Percentiles rank a stretch among this genome's conserved stretches.
Evolutionary conservation across 2,329 filamentous ascomycete species (phyloP).

Genomic region (Penicillium fuscoglaucum): DNA sequence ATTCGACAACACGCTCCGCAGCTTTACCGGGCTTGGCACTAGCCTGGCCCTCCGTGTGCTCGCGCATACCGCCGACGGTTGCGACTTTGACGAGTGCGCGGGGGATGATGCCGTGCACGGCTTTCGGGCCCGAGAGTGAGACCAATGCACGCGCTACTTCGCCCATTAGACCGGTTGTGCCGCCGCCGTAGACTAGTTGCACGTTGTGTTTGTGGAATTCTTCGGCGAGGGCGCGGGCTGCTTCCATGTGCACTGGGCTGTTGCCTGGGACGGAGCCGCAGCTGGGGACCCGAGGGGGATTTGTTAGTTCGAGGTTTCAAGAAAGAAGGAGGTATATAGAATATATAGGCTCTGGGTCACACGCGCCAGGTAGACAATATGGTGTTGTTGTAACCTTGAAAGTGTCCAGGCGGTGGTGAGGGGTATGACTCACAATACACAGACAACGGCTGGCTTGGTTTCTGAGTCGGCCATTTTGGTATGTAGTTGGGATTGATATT

Average conservation of each 20-base stretch:
- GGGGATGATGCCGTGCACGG: conserved; percentile 93
- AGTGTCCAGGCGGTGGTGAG: neutral
- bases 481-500: neutral
- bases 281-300: conserved; percentile 41
- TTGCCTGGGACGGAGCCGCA: conserved; percentile 79
- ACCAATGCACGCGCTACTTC: conserved; percentile 86
- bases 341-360: neutral
- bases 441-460: conserved; percentile 65
- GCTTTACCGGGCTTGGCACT: conserved; percentile 52
- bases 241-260: conserved; percentile 71
- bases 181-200: conserved; percentile 88
- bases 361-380: neutral
- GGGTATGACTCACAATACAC: conserved; percentile 68
- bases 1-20: conserved; percentile 58
- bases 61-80: conserved; percentile 29
- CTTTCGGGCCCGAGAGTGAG: conserved; percentile 71
- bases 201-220: conserved; percentile 76
- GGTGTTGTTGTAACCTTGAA: neutral
- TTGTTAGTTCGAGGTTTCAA: conserved; percentile 8
- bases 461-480: conserved; percentile 13
- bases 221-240: conserved; percentile 72
- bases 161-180: conserved; percentile 93
- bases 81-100: conserved; percentile 79
- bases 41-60: conserved; percentile 21
- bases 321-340: neutral